Percentiles rank a stretch among this genome's conserved stretches.
Evolutionary conservation across 2,329 filamentous ascomycete species (phyloP).

Genomic region (Botrytis tulipae): DNA sequence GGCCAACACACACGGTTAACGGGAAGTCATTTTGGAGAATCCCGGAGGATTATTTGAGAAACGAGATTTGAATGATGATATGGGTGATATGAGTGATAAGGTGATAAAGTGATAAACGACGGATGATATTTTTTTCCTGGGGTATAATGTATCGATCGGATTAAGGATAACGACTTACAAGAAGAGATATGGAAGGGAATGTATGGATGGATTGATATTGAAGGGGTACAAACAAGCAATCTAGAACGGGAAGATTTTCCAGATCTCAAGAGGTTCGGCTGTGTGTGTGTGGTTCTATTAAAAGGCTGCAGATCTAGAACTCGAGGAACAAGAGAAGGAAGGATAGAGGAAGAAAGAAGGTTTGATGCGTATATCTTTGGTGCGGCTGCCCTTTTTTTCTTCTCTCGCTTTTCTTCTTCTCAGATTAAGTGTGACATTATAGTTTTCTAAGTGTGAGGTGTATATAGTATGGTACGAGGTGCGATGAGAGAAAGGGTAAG

Average conservation of each 20-base stretch:
- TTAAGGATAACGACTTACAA: slow-evolving; percentile 6
- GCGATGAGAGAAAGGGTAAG: not conserved
- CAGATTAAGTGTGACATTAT: slow-evolving; percentile 4
- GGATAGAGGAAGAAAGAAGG: slow-evolving; percentile 5
- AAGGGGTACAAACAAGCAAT: not conserved
- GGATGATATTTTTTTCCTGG: not conserved
- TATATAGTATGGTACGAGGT: slow-evolving; percentile 8
- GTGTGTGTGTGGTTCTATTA: slow-evolving; percentile 20
- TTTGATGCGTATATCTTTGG: not conserved
- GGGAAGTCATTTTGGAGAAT: slow-evolving; percentile 14
- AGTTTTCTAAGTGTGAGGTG: not conserved
- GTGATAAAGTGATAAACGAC: not conserved
- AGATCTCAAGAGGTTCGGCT: not conserved
- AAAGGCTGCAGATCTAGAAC: slow-evolving; percentile 9
- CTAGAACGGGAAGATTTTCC: slow-evolving; percentile 11
- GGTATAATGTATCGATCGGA: not conserved
- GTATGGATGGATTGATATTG: not conserved
- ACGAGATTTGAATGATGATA: slow-evolving; percentile 4
- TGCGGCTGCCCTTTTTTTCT: not conserved
- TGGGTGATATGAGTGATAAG: not conserved
- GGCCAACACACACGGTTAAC: not conserved
- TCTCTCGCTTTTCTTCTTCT: not conserved
- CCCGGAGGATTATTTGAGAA: slow-evolving; percentile 3
- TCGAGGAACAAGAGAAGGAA: not conserved
- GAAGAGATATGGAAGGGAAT: not conserved